These are phyloP conservation scores for Sextonia rubra DNA, from an alignment of 164 flowering plant genomes.

Conservation along the genomic window DNA sequence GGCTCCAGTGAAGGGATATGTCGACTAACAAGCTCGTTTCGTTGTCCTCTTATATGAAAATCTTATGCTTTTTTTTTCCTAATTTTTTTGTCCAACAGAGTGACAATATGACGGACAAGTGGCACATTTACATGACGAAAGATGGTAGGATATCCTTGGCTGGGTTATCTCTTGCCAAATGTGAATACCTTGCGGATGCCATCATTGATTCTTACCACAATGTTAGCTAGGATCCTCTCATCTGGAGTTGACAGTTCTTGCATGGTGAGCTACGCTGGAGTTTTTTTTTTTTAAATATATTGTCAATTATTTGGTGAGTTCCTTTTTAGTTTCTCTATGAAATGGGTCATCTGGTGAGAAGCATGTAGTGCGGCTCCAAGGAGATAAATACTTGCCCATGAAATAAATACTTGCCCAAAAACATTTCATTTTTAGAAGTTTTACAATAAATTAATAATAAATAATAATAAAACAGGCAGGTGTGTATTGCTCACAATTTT, in stretches of 20 bases:
- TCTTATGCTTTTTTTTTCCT: not conserved
- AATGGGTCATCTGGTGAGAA: not conserved
- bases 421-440: not conserved
- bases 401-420: not conserved
- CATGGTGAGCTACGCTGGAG: not conserved
- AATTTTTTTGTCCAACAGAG: slow-evolving; percentile 41
- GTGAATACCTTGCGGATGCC: slow-evolving; percentile 95
- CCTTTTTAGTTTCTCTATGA: not conserved
- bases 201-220: slow-evolving; percentile 84
- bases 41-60: not conserved
- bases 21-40: not conserved
- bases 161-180: slow-evolving; percentile 82
- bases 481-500: not conserved
- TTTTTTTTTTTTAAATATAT: not conserved
- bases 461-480: not conserved
- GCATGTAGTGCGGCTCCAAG: not conserved
- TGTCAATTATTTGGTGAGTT: not conserved
- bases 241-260: not conserved
- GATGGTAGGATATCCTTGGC: slow-evolving; percentile 97
- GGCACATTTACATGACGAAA: slow-evolving; percentile 99
- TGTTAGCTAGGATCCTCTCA: slow-evolving; percentile 37
- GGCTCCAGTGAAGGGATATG: not conserved
- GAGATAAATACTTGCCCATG: not conserved
- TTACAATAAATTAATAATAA: not conserved
- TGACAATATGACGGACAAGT: slow-evolving; percentile 91